Evolutionary conservation across 1,139 yeast species (phyloP).

Genomic region (Suhomyces terraborum): DNA sequence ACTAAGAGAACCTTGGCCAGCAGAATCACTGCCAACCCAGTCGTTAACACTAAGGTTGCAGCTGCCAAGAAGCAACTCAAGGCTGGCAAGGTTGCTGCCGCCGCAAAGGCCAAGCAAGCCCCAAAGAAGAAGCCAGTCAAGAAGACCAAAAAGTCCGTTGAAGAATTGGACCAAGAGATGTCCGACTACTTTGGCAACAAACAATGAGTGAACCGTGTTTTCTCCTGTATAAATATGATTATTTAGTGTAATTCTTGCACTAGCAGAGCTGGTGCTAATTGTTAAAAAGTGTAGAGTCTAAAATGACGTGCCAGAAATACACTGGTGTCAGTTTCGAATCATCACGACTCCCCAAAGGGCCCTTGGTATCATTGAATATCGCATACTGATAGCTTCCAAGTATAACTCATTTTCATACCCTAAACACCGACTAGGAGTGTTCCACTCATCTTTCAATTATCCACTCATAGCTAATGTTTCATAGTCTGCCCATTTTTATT

Average conservation of each 20-base stretch:
- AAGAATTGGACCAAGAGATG: conserved; percentile 92
- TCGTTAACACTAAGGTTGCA: conserved; percentile 26
- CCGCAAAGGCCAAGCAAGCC: conserved; percentile 21
- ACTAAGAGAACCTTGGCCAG: conserved; percentile 72
- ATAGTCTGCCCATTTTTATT: too few relatives aligned
- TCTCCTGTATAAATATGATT: conserved; percentile 5
- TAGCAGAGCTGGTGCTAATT: conserved; percentile 3
- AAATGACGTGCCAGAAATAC: too few relatives aligned
- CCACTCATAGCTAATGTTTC: too few relatives aligned
- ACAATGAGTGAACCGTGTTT: conserved; percentile 4
- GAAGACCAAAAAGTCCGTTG: conserved; percentile 74
- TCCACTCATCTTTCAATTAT: too few relatives aligned
- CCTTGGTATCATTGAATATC: too few relatives aligned
- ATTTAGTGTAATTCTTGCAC: conserved; percentile 1
- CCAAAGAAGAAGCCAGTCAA: conserved; percentile 27
- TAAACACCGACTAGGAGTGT: too few relatives aligned
- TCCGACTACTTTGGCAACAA: conserved; percentile 66
- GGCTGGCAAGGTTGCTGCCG: conserved; percentile 18
- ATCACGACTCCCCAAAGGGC: neutral
- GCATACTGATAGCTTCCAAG: too few relatives aligned
- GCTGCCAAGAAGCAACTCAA: conserved; percentile 24
- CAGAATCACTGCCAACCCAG: conserved; percentile 60
- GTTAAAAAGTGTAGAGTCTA: too few relatives aligned
- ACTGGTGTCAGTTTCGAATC: too few relatives aligned
- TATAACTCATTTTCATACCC: too few relatives aligned